Base-by-base conservation (phyloP, 2,329 filamentous ascomycete genomes). In the Hortaea werneckii region DNA sequence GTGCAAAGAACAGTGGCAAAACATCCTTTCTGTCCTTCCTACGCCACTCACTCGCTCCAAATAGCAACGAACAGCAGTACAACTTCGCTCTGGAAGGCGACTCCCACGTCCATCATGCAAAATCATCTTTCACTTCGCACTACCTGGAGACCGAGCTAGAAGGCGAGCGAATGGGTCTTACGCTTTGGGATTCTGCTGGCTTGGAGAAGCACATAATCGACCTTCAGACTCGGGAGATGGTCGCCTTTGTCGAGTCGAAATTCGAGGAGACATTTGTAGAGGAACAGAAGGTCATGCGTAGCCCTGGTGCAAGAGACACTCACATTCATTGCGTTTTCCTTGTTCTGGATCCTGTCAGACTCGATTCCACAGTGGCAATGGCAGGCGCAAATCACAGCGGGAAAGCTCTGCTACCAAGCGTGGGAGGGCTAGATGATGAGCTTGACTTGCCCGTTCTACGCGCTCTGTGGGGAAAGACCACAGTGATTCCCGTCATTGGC, bases 201-300 rank as follows among this genome's bases (percentile, higher is more conserved):
- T 70, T 98, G 45, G 90, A 98, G 68, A 94, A 90, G 75, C 92
- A 87, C 58, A 79, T 96, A 32, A 88, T 95, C 43, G 92, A 96
- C 65, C 78, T 96, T 54, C 92, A 98, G 67, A 74, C 98, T 54
- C 81, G 89, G 50, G 87, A 94, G 63, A 89, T 96, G 73, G 83
- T 85, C 30, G 77, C 83, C 6, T 98, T 98, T 69, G 73, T 98
- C 49, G 92, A 98, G 72, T 90, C 85, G 72, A 96, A 96, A 67
- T 98, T 98, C 57, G 90, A 98, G 65, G 92, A 98, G 61, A 96
- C 92, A 0, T 94, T 98, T 64, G 80, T 80, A 41, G 92, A 98
- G 68, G 92, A 98, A 72, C 94, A 94, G 77, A 96, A 95, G 72
- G 89, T 98, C 40, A 76, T 95, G 51, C 85, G 92, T 58, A 88